Evolutionary conservation across 768 basidiomycete species (phyloP), one percentile per base, ranked within the genome.

Genomic region (Hysterangium stoloniferum): DNA sequence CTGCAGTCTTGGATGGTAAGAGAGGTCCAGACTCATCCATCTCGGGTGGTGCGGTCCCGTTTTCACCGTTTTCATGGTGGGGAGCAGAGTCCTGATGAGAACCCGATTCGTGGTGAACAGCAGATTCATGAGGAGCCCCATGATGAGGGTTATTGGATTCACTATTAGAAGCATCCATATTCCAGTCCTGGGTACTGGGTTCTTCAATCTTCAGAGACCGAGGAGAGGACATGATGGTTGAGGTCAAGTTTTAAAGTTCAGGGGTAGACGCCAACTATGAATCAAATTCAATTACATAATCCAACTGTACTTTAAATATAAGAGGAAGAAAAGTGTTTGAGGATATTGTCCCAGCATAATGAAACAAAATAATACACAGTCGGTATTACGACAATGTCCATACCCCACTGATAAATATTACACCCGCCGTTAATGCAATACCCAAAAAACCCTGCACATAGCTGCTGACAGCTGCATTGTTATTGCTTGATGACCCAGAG

Each of bases 211-310:
- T 9, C 22, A 20, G 13, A 29, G 49, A n/a, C 12, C 2, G 22
- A 15, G 49, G 49, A 31, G 49, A 51, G 17, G 49, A 51, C 49
- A 51, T 51, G 13, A 35, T 20, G 13, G 27, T n/a, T n/a, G n/a
- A n/a, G 19, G 28, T 12, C 13, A 22, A 6, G 45, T 36, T 49
- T 36, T 22, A 32, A 22, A 19, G 20, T 25, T 37, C 35, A 49
- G 22, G 34, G 25, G 48, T 40, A 6, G 17, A 36, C 22, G 22
- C 15, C 12, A n/a, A 11, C 32, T 33, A 48, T 19, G 36, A 9
- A 17, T 15, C 31, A 36, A 34, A 27, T 19, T 48, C 20, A n/a
- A 37, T 37, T 37, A 37, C 35, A 7, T n/a, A 37, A 37, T n/a
- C 20, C 35, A 37, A 37, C 7, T 37, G 35, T 37, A 20, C 34